Base-by-base conservation (phyloP, 257 asterid genomes). In the Penstemon newberryi region DNA sequence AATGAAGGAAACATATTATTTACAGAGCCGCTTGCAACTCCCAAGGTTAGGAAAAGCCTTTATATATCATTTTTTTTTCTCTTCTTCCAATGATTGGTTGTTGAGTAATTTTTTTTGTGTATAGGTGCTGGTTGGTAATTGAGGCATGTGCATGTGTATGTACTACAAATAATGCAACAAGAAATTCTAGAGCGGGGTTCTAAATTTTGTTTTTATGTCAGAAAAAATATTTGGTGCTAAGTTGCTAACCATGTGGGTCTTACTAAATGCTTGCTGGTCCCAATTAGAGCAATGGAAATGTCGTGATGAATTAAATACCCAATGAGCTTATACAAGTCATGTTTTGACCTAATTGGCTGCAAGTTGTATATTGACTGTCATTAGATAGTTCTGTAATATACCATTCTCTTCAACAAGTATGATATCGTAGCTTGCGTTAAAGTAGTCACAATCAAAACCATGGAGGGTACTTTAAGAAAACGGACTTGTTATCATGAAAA, bases 1-100 rank as follows among this genome's bases (percentile, higher is more conserved):
- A 91, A 94, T 56, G 99, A 94, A 82, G 99, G 99, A 25, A 96
- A 91, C 71, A 83, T 94, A 79, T 75, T 94, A 75, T 94, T 94
- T 69, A 86, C 99, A 5, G 99, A 94, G 56, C 99, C 99, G 49
- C 91, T 94, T 63, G 79, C 89, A 64, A 94, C 95, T 68, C 99
- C 99, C 8, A 94, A 91, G 99, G 98, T 87, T 71, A 2, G 64
- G 47, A 25, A 25, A 25, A 25, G 33, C 2, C 33, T 25, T 25
- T 25, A 2, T 25, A 25, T 25, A 25, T 39, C 9, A 38, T 44
- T 45, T 43, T 12, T 53, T 11, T 18, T 40, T 43, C 56, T 52
- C 46, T 64, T 54, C 61, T 67, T 58, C 55, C 10, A 58, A 6
- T 58, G 8, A 37, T 58, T 41, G n/a, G 4, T 40, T 25, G 4